phyloP scores from a whole-genome alignment of 345 rosid species.

The Eucalyptus tenuipes region DNA sequence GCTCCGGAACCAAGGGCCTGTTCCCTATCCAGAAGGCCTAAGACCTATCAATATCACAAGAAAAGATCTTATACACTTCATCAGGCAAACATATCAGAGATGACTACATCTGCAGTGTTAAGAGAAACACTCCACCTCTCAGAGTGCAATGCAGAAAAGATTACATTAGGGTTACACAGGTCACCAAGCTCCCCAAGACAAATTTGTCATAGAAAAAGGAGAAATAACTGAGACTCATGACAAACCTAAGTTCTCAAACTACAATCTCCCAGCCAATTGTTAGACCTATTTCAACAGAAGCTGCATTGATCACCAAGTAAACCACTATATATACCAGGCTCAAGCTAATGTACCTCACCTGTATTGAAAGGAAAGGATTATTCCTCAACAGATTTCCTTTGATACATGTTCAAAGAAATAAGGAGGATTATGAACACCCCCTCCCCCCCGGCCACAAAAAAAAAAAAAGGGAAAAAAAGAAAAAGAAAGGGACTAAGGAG shows the following conservation, averaged over 20 bases:
- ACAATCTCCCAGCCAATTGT: background rate
- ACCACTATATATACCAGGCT: background rate
- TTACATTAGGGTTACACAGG: background rate
- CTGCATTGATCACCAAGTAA: background rate
- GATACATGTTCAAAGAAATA: background rate
- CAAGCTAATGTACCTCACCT: background rate
- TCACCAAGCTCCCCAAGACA: background rate
- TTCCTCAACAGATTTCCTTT: background rate
- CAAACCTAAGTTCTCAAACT: background rate
- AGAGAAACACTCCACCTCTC: background rate
- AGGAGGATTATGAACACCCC: background rate
- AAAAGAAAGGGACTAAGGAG: background rate
- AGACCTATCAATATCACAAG: conserved; percentile 32
- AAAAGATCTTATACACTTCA: background rate
- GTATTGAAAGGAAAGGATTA: background rate
- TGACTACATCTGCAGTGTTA: background rate
- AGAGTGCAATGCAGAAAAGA: background rate
- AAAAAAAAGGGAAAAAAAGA: no score
- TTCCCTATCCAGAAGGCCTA: conserved; percentile 64
- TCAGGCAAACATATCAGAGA: background rate
- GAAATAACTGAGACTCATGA: background rate
- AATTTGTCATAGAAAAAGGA: background rate
- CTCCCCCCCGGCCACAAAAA: fast-evolving
- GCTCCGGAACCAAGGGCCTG: conserved; percentile 16
- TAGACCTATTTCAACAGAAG: background rate